These are phyloP conservation scores for Shiraia sp. DNA, from an alignment of 2,329 filamentous ascomycete species.

Conservation along the genomic window DNA sequence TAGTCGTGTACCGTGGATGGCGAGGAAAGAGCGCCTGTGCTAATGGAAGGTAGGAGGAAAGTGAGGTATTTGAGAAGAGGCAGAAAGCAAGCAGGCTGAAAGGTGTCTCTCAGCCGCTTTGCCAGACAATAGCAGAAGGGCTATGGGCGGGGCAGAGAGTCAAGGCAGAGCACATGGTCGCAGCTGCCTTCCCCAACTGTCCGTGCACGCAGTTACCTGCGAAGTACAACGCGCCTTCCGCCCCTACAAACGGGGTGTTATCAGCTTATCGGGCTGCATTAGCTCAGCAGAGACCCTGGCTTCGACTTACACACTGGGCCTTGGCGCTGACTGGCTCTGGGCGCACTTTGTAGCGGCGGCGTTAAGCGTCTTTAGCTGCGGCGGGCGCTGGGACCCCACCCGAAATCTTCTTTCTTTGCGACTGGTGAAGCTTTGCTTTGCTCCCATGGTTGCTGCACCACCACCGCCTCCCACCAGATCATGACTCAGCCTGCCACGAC, in stretches of 20 bases:
- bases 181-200: constrained; percentile 17
- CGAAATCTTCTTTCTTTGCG: constrained; percentile 21
- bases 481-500: constrained; percentile 30
- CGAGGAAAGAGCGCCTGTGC: not conserved
- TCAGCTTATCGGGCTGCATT: constrained; percentile 27
- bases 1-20: not conserved
- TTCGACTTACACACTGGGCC: no score
- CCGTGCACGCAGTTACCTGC: no score
- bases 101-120: no score
- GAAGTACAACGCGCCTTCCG: no score
- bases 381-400: constrained; percentile 21
- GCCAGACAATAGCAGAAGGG: no score
- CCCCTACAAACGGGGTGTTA: constrained; percentile 12
- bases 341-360: not conserved
- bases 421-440: constrained; percentile 18
- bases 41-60: not conserved
- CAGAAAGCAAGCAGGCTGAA: not conserved
- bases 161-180: constrained; percentile 9
- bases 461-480: constrained; percentile 1
- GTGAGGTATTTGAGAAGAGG: constrained; percentile 1
- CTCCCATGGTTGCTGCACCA: not conserved
- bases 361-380: not conserved
- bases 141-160: constrained; percentile 9
- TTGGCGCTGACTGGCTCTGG: no score
- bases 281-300: constrained; percentile 9